Conservation (phyloP, 2,329 filamentous ascomycete species). For the Exophiala oligosperma region DNA sequence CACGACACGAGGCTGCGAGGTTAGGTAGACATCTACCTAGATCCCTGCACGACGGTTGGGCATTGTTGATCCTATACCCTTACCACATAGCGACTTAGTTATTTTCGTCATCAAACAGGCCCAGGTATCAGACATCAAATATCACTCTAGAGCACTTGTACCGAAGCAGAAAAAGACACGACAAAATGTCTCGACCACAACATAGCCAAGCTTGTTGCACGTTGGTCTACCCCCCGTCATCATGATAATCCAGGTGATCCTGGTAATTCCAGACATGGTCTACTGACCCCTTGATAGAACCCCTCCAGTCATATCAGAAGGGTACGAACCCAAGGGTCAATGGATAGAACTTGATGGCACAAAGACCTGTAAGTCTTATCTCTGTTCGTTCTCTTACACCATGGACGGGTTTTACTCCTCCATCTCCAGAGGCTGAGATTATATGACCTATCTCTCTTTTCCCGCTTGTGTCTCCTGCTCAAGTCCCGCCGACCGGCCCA, state of each 20-base stretch:
- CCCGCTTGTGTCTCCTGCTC: too few species aligned
- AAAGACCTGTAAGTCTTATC: conserved; percentile 54
- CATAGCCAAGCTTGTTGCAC: conserved; percentile 48
- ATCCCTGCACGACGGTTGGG: too few species aligned
- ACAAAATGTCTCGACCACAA: conserved; percentile 27
- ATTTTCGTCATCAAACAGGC: too few species aligned
- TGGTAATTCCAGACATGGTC: neutral
- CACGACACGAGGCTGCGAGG: too few species aligned
- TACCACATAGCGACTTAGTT: too few species aligned
- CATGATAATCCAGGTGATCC: neutral
- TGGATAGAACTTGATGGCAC: conserved; percentile 60
- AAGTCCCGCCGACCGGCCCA: too few species aligned
- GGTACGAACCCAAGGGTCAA: conserved; percentile 58
- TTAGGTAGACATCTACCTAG: too few species aligned
- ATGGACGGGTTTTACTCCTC: neutral
- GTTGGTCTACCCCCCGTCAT: conserved; percentile 31
- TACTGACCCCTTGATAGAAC: conserved; percentile 32
- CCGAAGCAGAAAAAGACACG: neutral
- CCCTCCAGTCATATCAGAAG: conserved; percentile 43
- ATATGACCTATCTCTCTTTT: too few species aligned
- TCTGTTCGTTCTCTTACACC: neutral
- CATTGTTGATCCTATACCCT: too few species aligned
- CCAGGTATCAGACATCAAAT: too few species aligned
- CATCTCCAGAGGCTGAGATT: too few species aligned
- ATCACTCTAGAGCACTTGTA: too few species aligned